phyloP scores from a whole-genome alignment of 345 rosid genomes.

The Salix arbutifolia region DNA sequence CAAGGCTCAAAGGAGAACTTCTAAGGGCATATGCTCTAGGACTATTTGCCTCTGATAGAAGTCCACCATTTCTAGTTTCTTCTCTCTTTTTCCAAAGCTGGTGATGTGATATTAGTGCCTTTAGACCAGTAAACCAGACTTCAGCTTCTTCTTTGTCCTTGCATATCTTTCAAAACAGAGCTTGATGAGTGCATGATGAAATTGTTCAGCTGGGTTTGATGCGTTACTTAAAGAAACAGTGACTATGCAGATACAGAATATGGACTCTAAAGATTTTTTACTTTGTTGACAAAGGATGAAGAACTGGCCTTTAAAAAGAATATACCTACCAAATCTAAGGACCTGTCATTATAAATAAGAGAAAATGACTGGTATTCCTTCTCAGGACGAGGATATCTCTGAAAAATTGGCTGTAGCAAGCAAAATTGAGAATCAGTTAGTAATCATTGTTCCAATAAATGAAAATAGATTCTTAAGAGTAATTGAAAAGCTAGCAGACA shows the following conservation, averaged over 20 bases:
- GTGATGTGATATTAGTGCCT: conserved; percentile 40
- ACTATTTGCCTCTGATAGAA: conserved; percentile 40
- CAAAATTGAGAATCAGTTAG: conserved; percentile 6
- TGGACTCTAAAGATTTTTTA: background rate
- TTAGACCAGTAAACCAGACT: conserved; percentile 61
- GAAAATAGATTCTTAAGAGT: background rate
- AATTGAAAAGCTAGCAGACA: background rate
- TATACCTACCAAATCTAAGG: conserved; percentile 27
- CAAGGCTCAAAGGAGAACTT: conserved; percentile 35
- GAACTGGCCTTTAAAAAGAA: background rate
- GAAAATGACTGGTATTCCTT: conserved; percentile 35
- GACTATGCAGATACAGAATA: background rate
- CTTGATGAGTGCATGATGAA: background rate
- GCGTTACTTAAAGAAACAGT: background rate
- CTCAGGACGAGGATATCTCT: conserved; percentile 32
- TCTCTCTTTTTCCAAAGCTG: conserved; percentile 35
- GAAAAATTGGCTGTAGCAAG: conserved; percentile 25
- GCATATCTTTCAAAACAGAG: conserved; percentile 36
- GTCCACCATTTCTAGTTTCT: conserved; percentile 41
- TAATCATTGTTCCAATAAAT: background rate
- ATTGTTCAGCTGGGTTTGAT: background rate
- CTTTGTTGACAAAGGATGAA: background rate
- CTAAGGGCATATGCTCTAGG: conserved; percentile 30
- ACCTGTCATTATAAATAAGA: conserved; percentile 24
- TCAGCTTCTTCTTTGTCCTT: conserved; percentile 75